phyloP scores from a whole-genome alignment of 2,329 filamentous ascomycete species.

The Paecilomyces dactylethromorphus region DNA sequence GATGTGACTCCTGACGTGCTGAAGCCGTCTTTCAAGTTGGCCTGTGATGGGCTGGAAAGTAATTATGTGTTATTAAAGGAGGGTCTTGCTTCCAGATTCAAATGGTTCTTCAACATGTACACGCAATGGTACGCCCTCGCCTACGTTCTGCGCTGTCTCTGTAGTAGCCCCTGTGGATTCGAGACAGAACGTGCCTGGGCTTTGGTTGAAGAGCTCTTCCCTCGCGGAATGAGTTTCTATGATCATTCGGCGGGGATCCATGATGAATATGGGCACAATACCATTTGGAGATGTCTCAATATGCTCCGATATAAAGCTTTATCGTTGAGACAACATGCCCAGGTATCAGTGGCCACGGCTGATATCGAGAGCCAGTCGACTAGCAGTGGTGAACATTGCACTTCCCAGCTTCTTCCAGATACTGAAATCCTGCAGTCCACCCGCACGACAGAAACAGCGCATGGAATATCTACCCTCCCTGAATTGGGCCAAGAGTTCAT shows the following conservation, averaged over 20 bases:
- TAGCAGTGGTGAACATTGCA: neutral
- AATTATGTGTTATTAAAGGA: slow-evolving; percentile 6
- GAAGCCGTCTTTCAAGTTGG: slow-evolving; percentile 10
- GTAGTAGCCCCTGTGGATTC: slow-evolving; percentile 4
- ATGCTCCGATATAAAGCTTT: slow-evolving; percentile 7
- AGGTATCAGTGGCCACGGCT: slow-evolving; percentile 1
- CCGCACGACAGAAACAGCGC: neutral
- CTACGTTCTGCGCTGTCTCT: slow-evolving; percentile 14
- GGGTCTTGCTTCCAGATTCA: slow-evolving; percentile 6
- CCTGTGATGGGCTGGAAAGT: slow-evolving; percentile 10
- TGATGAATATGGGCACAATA: slow-evolving; percentile 7
- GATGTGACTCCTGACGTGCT: slow-evolving; percentile 5
- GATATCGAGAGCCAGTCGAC: neutral
- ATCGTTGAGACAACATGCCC: slow-evolving; percentile 2
- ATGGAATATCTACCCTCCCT: neutral
- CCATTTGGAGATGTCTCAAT: slow-evolving; percentile 9
- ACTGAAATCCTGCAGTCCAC: no score
- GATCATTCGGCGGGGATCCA: neutral
- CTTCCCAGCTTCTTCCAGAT: neutral
- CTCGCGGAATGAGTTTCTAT: slow-evolving; percentile 4
- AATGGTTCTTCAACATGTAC: slow-evolving; percentile 13
- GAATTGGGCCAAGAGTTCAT: neutral
- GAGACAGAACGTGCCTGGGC: slow-evolving; percentile 9
- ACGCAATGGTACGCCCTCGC: slow-evolving; percentile 14
- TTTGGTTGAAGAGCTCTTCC: slow-evolving; percentile 10